Evolutionary conservation across 805 yeast genomes (phyloP).

Genomic region (Clavispora vitiphila): DNA sequence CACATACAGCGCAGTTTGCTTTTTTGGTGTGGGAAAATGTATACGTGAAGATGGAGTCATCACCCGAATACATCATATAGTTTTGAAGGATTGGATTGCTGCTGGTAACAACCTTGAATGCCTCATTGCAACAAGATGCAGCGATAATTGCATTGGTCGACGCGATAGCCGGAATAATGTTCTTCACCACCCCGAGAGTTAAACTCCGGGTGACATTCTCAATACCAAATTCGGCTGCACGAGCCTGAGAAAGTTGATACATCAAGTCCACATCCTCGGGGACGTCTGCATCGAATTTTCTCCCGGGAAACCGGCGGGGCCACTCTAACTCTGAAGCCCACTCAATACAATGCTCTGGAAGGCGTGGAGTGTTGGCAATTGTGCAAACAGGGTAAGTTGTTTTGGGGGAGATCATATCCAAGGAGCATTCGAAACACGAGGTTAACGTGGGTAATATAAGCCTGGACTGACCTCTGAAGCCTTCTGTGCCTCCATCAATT

Average conservation of each 20-base stretch:
- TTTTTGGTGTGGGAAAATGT: slow-evolving; percentile 60
- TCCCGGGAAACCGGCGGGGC: slow-evolving; percentile 47
- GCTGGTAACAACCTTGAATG: slow-evolving; percentile 70
- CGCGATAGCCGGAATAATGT: slow-evolving; percentile 90
- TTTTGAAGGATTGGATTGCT: slow-evolving; percentile 64
- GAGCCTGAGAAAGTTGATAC: slow-evolving; percentile 43
- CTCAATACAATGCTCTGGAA: slow-evolving; percentile 92
- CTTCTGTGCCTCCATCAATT: slow-evolving; percentile 95
- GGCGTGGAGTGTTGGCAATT: slow-evolving; percentile 87
- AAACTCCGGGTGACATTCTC: slow-evolving; percentile 68
- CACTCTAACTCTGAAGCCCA: slow-evolving; percentile 79
- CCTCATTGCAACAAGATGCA: slow-evolving; percentile 83
- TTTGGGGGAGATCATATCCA: slow-evolving; percentile 63
- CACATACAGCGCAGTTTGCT: slow-evolving; percentile 74
- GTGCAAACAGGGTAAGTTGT: slow-evolving; percentile 86
- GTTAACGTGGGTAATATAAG: slow-evolving; percentile 80
- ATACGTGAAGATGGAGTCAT: slow-evolving; percentile 69
- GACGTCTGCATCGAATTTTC: slow-evolving; percentile 61
- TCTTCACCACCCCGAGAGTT: slow-evolving; percentile 83
- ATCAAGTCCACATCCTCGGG: slow-evolving; percentile 64
- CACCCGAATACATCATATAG: slow-evolving; percentile 85
- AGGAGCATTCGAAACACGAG: slow-evolving; percentile 90
- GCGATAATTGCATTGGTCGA: slow-evolving; percentile 92
- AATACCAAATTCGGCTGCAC: slow-evolving; percentile 67
- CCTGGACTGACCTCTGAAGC: slow-evolving; percentile 86